phyloP scores from a whole-genome alignment of 2,329 filamentous ascomycete genomes.

The Penicillium verrucosum region DNA sequence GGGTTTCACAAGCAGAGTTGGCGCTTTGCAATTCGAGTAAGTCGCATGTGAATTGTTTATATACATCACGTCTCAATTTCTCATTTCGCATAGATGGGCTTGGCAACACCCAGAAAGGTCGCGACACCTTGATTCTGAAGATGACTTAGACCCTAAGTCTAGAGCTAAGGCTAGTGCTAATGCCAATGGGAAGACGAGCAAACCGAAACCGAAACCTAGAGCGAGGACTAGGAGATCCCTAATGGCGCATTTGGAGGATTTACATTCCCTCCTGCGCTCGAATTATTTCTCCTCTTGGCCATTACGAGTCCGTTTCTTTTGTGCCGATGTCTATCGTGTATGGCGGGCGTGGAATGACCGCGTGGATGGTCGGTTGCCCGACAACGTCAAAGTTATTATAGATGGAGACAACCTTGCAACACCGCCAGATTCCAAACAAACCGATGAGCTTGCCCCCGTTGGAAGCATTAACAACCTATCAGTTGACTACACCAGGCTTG shows the following conservation, averaged over 20 bases:
- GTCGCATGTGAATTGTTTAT: constrained; percentile 30
- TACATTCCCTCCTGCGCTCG: constrained; percentile 76
- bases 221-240: constrained; percentile 57
- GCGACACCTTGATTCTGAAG: constrained; percentile 66
- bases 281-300: constrained; percentile 82
- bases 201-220: constrained; percentile 36
- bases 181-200: constrained; percentile 39
- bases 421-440: neutral
- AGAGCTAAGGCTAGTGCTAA: constrained; percentile 32
- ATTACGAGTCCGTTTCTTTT: constrained; percentile 75
- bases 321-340: constrained; percentile 61
- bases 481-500: constrained; percentile 51
- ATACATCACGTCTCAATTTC: constrained; percentile 2
- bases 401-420: constrained; percentile 42
- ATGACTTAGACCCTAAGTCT: constrained; percentile 45
- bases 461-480: constrained; percentile 48
- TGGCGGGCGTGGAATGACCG: constrained; percentile 63
- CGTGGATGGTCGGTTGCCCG: constrained; percentile 48
- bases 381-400: constrained; percentile 53
- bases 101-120: constrained; percentile 82
- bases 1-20: constrained; percentile 82
- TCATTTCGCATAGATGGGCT: constrained; percentile 66
- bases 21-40: constrained; percentile 91
- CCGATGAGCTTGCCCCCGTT: constrained; percentile 24
- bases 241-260: constrained; percentile 68